Base-by-base conservation (phyloP, 1,284 basidiomycete genomes). In the Ceratobasidium sp. region DNA sequence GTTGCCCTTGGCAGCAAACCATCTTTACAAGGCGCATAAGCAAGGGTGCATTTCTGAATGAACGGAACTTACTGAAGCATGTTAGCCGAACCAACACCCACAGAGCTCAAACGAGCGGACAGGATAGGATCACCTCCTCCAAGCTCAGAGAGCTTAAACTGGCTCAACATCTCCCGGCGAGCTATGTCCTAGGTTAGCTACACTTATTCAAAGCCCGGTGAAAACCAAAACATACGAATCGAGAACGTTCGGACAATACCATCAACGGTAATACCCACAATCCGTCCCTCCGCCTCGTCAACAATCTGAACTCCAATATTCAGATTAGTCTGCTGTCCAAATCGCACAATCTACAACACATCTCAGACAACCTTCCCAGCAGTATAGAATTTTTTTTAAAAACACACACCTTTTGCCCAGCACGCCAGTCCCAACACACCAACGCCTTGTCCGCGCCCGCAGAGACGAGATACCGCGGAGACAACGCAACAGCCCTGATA, bases 241-340 rank as follows among this genome's bases (percentile, higher is more conserved):
- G 94, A 95, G 86, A 97, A 97, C 13, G 95, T 94, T 55, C 96
- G 87, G 28, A 97, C 95, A 66, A 97, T 92, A 9, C 95, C 96
- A 85, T 97, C 96, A 80, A 97, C 95, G 0, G 96, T 97, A 26
- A 97, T 93, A 75, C 95, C 91, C 12, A 97, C 92, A 39, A 97
- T 91, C 61, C 94, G 89, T 84, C 94, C 93, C 3, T 92, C 92
- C 79, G 93, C 92, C 56, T 89, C 90, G 42, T 81, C 79, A 18
- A 97, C 90, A 53, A 97, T 90, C 84, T 95, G 95, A 46, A 97
- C 94, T 10, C 96, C 96, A 64, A 97, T 94, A 82, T 94, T 95
- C 80, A 97, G 91, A 18, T 96, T 97, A 42, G 95, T 97, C 86
- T 97, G 96, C 84, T 97, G 96, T 0, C 96, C 96, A 82, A 97